Base-by-base conservation (phyloP, 768 basidiomycete genomes). In the Tulasnella sp. region DNA sequence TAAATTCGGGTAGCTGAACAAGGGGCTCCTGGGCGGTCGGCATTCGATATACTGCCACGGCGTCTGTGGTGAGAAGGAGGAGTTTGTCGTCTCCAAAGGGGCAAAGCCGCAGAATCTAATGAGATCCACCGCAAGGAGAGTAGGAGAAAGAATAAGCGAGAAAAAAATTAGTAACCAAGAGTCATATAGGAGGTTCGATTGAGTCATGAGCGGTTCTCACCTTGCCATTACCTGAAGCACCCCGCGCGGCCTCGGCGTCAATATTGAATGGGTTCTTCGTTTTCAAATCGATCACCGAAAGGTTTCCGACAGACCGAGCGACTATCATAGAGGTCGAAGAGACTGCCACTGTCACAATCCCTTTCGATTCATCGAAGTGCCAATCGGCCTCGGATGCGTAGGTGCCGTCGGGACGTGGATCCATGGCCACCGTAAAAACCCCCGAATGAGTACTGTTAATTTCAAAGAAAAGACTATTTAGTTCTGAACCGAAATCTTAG, bases 51-150 rank as follows among this genome's bases (percentile, higher is more conserved):
- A 74, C 39, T 36, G 54, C 38, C 49, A 58, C 52, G 17, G 73
- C 73, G 37, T 74, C 37, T n/a, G 73, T 54, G 38, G 73, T 74
- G 37, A 67, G 38, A 38, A 74, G 31, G 19, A 67, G 52, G 22
- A 74, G 36, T 19, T 31, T 58, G 38, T 74, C 73, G 31, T 74
- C 54, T 22, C 25, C 45, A 1, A 74, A 34, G 39, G 54, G 42
- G 36, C 54, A 52, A 42, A 74, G 34, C 29, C 73, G 42, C 12
- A 74, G 73, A 19, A 74, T 38, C 73, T 74, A 22, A 15, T 19
- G 40, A 42, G 31, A 34, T 12, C 58, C 58, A 64, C 58, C 58
- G 58, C 58, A 64, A 64, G 58, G 58, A 64, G 29, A 25, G 58
- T 0, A 64, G 58, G 58, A 29, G 31, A 64, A 64, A 64, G 58